Percentiles rank a stretch among this genome's conserved stretches.
phyloP scores from a whole-genome alignment of 2,329 filamentous ascomycete species.

The Hypoxylon sp. region DNA sequence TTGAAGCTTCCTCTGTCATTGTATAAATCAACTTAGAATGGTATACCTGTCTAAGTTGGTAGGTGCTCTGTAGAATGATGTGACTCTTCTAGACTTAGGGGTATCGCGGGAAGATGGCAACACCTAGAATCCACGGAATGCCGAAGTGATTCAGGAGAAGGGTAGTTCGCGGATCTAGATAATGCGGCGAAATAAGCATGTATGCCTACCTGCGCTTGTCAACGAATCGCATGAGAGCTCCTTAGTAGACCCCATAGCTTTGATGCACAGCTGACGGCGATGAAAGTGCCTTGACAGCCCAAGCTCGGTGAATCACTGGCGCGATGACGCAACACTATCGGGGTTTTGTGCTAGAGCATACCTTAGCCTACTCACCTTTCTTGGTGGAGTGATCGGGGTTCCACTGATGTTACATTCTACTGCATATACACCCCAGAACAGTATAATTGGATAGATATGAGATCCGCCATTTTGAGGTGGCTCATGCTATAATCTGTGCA shows the following conservation, averaged over 20 bases:
- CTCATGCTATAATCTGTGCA: neutral
- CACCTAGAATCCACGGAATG: neutral
- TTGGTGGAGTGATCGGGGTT: neutral
- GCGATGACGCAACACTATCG: neutral
- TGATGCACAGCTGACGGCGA: neutral
- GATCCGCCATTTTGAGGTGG: conserved; percentile 3
- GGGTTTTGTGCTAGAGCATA: neutral
- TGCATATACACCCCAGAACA: neutral
- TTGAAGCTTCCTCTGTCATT: conserved; percentile 6
- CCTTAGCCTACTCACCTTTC: neutral
- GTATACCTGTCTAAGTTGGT: neutral
- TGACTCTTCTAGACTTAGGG: neutral
- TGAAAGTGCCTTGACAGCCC: neutral
- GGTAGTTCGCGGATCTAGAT: neutral
- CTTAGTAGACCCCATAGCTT: neutral
- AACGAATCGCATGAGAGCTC: neutral
- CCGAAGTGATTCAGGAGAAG: neutral
- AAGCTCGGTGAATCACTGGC: neutral
- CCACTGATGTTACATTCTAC: conserved; percentile 3
- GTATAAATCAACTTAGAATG: neutral
- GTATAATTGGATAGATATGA: neutral
- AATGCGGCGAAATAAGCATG: neutral
- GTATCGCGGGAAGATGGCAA: neutral
- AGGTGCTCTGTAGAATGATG: no score
- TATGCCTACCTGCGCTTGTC: neutral